These are phyloP conservation scores for Penicillium sp. DNA, from an alignment of 2,329 filamentous ascomycete genomes.

Conservation along the genomic window DNA sequence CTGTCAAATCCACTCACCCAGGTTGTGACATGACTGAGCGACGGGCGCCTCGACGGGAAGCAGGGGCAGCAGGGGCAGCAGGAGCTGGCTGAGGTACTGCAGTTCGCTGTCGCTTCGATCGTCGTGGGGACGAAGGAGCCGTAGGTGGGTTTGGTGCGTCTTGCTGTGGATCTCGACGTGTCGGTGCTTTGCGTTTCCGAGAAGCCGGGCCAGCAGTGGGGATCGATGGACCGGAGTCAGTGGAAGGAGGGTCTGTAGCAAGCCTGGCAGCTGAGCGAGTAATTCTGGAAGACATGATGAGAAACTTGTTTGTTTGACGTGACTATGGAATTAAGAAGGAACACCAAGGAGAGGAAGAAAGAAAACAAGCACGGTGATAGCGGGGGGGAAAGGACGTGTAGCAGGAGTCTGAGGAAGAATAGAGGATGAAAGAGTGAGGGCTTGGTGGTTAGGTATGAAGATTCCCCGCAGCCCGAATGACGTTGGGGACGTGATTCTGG, in stretches of 20 bases:
- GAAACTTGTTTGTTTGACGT: constrained; percentile 48
- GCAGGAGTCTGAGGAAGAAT: neutral
- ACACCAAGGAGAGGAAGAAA: neutral
- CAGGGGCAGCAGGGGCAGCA: constrained; percentile 42
- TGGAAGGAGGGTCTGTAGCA: constrained; percentile 63
- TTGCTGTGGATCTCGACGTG: constrained; percentile 49
- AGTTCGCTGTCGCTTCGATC: constrained; percentile 71
- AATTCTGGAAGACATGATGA: constrained; percentile 97
- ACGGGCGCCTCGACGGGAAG: constrained; percentile 43
- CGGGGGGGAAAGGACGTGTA: neutral
- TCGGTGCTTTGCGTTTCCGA: constrained; percentile 75
- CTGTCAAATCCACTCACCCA: constrained; percentile 34
- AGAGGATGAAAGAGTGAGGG: neutral
- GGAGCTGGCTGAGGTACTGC: constrained; percentile 48
- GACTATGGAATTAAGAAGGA: neutral
- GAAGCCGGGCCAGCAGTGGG: constrained; percentile 49
- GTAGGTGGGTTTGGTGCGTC: constrained; percentile 36
- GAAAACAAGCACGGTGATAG: too few relatives aligned
- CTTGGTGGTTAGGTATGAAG: neutral
- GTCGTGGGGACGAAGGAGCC: constrained; percentile 49
- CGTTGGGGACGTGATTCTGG: neutral
- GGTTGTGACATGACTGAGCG: constrained; percentile 44
- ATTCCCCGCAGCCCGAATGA: constrained; percentile 2
- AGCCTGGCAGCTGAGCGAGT: constrained; percentile 93
- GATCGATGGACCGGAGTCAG: constrained; percentile 40